phyloP scores from a whole-genome alignment of 331 rosid genomes.

The Cydonia oblonga region DNA sequence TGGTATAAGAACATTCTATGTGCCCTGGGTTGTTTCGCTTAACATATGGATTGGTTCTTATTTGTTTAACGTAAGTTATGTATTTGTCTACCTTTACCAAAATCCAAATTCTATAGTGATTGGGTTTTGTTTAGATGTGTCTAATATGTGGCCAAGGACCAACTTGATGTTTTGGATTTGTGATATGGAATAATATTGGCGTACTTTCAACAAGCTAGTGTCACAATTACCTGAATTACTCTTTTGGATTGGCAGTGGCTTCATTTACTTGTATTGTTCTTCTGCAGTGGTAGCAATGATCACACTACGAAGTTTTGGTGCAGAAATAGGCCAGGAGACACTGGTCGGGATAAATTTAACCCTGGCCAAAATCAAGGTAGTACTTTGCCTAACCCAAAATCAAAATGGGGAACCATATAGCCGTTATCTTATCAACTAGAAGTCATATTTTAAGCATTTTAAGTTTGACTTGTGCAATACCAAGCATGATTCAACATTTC shows the following conservation, averaged over 20 bases:
- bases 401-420: neutral
- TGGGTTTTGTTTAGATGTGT: neutral
- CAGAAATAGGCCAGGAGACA: constrained; percentile 96
- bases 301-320: constrained; percentile 97
- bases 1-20: neutral
- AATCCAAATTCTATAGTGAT: neutral
- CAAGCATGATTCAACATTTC: neutral
- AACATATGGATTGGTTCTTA: neutral
- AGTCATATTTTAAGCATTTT: neutral
- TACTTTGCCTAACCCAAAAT: neutral
- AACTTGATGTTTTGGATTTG: neutral
- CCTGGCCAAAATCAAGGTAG: constrained; percentile 58
- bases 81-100: neutral
- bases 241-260: neutral
- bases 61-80: neutral
- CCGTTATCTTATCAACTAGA: neutral
- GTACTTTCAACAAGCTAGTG: neutral
- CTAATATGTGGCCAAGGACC: neutral
- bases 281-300: constrained; percentile 96
- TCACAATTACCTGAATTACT: neutral
- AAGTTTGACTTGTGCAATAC: neutral
- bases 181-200: neutral
- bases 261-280: constrained; percentile 15
- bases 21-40: neutral
- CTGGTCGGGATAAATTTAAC: constrained; percentile 67